Evolutionary conservation across 2,329 filamentous ascomycete genomes (phyloP).

Genomic region (Diaporthe sp.): DNA sequence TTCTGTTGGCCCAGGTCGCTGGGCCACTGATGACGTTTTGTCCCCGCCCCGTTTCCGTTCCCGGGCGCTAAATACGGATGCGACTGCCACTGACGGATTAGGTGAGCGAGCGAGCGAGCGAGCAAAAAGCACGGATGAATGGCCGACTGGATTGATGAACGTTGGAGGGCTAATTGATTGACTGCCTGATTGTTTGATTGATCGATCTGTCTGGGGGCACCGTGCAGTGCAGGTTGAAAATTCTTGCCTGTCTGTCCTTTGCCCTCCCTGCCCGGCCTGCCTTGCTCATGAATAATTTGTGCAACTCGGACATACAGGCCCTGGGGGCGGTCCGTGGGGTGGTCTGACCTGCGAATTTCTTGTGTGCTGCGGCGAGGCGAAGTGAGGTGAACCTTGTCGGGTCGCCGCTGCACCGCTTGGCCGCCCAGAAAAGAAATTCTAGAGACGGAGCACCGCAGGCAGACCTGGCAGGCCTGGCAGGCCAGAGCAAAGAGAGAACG

Average conservation of each 20-base stretch:
- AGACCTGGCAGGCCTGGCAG: neutral
- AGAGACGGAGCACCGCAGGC: neutral
- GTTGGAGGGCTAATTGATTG: neutral
- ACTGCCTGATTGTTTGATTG: neutral
- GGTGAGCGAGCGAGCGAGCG: neutral
- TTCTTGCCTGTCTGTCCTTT: neutral
- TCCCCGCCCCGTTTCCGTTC: slow-evolving; percentile 22
- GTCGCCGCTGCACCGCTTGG: slow-evolving; percentile 21
- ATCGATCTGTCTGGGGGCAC: neutral
- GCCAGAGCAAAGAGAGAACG: neutral
- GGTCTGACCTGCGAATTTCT: slow-evolving; percentile 21
- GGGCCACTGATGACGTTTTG: slow-evolving; percentile 27
- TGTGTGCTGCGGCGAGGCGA: slow-evolving; percentile 26
- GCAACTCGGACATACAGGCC: neutral
- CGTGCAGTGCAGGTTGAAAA: slow-evolving; percentile 6
- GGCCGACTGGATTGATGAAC: neutral
- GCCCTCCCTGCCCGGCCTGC: too few relatives aligned
- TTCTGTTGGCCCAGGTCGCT: slow-evolving; percentile 26
- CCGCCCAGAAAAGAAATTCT: neutral
- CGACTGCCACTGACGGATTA: slow-evolving; percentile 27
- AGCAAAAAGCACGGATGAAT: neutral
- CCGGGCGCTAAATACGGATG: slow-evolving; percentile 21
- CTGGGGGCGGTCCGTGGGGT: slow-evolving; percentile 19
- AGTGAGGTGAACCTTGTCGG: slow-evolving; percentile 20
- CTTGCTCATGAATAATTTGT: slow-evolving; percentile 16